phyloP scores from a whole-genome alignment of 2,329 filamentous ascomycete genomes.

The Cryphonectria carpinicola region DNA sequence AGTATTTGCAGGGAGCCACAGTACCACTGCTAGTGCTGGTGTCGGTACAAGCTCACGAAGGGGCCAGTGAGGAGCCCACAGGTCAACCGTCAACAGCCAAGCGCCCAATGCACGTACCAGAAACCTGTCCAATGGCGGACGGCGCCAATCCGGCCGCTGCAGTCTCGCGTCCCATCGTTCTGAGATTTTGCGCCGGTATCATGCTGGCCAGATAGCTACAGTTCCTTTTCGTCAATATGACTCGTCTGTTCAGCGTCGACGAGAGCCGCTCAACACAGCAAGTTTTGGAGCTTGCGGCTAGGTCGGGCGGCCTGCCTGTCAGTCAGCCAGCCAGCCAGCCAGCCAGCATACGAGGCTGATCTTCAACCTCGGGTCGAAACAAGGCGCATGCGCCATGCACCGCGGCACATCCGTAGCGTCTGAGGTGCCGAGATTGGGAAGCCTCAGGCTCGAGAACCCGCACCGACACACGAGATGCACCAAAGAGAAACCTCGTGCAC shows the following conservation, averaged over 20 bases:
- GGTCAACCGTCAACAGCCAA: neutral
- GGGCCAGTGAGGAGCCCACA: neutral
- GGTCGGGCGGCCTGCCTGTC: neutral
- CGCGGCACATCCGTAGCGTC: slow-evolving; percentile 5
- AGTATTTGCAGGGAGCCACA: neutral
- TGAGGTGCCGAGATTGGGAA: neutral
- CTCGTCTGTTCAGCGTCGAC: neutral
- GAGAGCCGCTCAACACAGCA: neutral
- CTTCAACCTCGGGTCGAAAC: neutral
- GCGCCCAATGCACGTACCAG: neutral
- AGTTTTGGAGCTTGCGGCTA: neutral
- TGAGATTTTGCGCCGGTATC: neutral
- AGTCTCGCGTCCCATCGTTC: neutral
- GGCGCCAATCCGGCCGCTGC: slow-evolving; percentile 3
- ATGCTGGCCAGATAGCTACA: neutral
- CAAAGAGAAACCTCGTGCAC: neutral
- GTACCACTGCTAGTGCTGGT: neutral
- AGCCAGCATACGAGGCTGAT: neutral
- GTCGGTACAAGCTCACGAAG: neutral
- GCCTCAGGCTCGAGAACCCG: neutral
- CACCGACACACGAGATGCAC: neutral
- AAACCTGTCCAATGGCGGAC: neutral
- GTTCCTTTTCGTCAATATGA: neutral
- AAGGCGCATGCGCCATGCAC: slow-evolving; percentile 4
- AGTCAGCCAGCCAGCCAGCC: neutral